Percentiles rank a stretch among this genome's conserved stretches.
Conservation (phyloP, 352 stramenopile species). For the Globisporangium irregulare region DNA sequence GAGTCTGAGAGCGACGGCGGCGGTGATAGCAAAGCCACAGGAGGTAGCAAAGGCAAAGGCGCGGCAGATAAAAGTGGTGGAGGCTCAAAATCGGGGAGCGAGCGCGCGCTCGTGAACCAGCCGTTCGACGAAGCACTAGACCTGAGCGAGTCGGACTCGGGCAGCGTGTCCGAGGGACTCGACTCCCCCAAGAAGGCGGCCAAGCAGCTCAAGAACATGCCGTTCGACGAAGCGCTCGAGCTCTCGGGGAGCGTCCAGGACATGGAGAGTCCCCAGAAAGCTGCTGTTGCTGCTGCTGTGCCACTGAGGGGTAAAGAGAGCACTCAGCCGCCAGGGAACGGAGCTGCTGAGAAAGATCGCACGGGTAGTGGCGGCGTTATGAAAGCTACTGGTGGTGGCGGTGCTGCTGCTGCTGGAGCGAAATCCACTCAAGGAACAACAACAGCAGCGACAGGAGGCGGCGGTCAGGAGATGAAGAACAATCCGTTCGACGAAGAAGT, state of each 20-base stretch:
- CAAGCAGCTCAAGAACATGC: conserved; percentile 70
- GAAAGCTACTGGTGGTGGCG: neutral
- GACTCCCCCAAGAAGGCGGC: conserved; percentile 63
- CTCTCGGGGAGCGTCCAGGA: conserved; percentile 79
- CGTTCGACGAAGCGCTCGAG: conserved; percentile 82
- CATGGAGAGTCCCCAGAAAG: conserved; percentile 57
- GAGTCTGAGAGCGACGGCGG: conserved; percentile 59
- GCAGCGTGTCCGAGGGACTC: conserved; percentile 38
- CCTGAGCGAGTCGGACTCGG: conserved; percentile 76
- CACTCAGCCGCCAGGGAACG: neutral
- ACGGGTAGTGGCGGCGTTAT: neutral
- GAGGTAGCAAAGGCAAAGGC: conserved; percentile 18
- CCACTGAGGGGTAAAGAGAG: neutral
- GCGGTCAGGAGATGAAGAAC: conserved; percentile 70
- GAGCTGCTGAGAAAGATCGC: conserved; percentile 5
- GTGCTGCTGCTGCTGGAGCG: neutral
- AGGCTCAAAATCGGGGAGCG: conserved; percentile 28
- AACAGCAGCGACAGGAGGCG: conserved; percentile 2
- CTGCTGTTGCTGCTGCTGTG: neutral
- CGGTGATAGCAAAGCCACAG: conserved; percentile 31
- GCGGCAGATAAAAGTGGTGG: conserved; percentile 2
- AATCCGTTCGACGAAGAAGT: conserved; percentile 86
- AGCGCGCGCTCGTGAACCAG: conserved; percentile 69
- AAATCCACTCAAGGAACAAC: conserved; percentile 16
- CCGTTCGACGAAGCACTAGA: conserved; percentile 87